Evolutionary conservation across 208 protist species (phyloP), one percentile per base, ranked within the genome.

Genomic region (Leptomonas pyrrhocoris): DNA sequence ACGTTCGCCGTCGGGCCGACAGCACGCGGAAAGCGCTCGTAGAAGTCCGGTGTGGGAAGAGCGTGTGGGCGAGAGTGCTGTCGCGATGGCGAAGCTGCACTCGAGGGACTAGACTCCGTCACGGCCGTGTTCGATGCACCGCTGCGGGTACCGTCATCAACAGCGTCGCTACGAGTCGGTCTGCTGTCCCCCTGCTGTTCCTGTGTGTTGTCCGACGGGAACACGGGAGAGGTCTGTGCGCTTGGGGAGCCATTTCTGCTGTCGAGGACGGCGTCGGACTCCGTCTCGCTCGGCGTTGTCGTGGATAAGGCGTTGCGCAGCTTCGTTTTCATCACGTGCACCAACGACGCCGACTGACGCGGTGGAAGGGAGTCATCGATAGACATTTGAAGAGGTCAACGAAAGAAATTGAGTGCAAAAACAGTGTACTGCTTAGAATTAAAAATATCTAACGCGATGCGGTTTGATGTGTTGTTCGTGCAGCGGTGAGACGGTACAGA

Each of bases 1-100:
- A 62, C 57, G 5, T 62, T 62, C 2, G 57, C 57, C 40, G 49
- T 2, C 13, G 57, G 57, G 25, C 57, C 57, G 25, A 62, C 40
- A 5, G 57, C 57, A n/a, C 25, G 57, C n/a, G 57, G 57, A 27
- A 62, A 62, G 15, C 40, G 57, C 7, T 34, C 13, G 57, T 62
- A 62, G 13, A 62, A 62, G 40, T 62, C 40, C 15, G 40, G 36
- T 19, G 57, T 49, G 15, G 57, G 40, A 11, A 62, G 57, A 0
- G 57, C 57, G 6, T 50, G 2, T 1, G 57, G 57, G 8, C 15
- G 28, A 8, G 51, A 12, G 9, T 9, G 9, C 34, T 9, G 34
- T 38, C 9, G 34, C 34, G 34, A 48, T 12, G 5, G 43, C 43
- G 5, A 19, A n/a, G 43, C 3, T 3, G 11, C 43, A 48, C 16